Percentiles rank a stretch among this genome's conserved stretches.
Conservation (phyloP, 164 flowering plant genomes). For the Vitis vinifera region DNA sequence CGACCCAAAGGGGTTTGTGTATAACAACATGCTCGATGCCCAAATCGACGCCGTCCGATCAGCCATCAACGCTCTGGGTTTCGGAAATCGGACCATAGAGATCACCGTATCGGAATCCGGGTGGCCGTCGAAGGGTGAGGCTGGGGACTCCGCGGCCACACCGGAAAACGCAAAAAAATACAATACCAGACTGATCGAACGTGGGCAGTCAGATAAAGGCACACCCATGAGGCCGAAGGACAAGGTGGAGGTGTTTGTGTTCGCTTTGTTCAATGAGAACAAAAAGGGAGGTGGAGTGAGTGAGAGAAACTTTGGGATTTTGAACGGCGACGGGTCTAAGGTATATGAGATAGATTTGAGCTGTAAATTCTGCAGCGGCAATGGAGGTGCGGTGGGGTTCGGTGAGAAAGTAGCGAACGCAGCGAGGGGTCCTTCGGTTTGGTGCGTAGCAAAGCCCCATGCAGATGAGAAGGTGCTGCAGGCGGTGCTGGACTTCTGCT, state of each 20-base stretch:
- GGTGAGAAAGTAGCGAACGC: slow-evolving; percentile 29
- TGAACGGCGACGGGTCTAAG: slow-evolving; percentile 56
- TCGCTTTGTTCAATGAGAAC: slow-evolving; percentile 74
- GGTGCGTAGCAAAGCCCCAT: slow-evolving; percentile 80
- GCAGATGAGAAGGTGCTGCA: slow-evolving; percentile 55
- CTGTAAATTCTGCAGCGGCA: slow-evolving; percentile 50
- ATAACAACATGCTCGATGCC: slow-evolving; percentile 69
- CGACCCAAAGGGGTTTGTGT: slow-evolving; percentile 48
- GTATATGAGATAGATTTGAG: slow-evolving; percentile 64
- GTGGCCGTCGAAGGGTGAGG: slow-evolving; percentile 72
- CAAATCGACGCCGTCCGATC: slow-evolving; percentile 63
- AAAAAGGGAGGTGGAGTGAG: slow-evolving; percentile 44
- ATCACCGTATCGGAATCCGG: slow-evolving; percentile 65
- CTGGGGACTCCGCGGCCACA: slow-evolving; percentile 46
- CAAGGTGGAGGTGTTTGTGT: slow-evolving; percentile 46
- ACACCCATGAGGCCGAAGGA: slow-evolving; percentile 62
- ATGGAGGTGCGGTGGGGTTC: slow-evolving; percentile 27
- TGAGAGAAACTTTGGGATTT: slow-evolving; percentile 71
- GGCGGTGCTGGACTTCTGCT: slow-evolving; percentile 62
- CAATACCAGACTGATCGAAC: slow-evolving; percentile 46
- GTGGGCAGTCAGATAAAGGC: slow-evolving; percentile 43
- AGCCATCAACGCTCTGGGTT: slow-evolving; percentile 53
- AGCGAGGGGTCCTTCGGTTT: slow-evolving; percentile 53
- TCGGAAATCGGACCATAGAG: slow-evolving; percentile 31
- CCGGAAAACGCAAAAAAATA: slow-evolving; percentile 56